Conservation (phyloP, 257 asterid genomes). For the Fraxinus cuspidata region DNA sequence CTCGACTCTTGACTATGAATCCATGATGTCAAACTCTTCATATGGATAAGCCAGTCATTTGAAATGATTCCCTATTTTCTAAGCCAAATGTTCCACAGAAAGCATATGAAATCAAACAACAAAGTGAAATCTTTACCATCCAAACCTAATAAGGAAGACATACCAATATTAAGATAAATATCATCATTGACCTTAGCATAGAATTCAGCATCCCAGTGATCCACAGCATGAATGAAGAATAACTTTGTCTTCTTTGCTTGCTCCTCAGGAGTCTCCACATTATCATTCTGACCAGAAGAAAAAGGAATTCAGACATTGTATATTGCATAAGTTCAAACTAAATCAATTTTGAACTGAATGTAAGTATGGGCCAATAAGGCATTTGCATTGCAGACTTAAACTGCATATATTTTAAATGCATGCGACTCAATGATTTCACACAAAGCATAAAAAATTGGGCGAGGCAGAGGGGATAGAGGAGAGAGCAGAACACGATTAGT, state of each 20-base stretch:
- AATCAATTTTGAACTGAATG: not conserved
- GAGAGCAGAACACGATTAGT: not conserved
- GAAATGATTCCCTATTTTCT: not conserved
- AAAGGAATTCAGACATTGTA: not conserved
- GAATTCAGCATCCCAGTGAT: slow-evolving; percentile 89
- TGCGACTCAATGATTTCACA: not conserved
- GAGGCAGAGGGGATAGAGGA: not conserved
- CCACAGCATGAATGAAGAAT: slow-evolving; percentile 73
- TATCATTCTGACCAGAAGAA: slow-evolving; percentile 59
- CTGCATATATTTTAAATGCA: not conserved
- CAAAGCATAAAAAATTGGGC: not conserved
- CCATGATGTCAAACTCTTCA: not conserved
- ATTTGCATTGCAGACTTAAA: not conserved
- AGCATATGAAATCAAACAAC: slow-evolving; percentile 21
- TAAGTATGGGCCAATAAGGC: slow-evolving; percentile 8
- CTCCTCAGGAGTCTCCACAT: slow-evolving; percentile 62
- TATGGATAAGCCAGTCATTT: not conserved
- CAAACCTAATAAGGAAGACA: slow-evolving; percentile 12
- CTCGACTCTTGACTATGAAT: not conserved
- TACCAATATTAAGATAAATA: slow-evolving; percentile 83
- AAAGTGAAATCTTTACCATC: slow-evolving; percentile 2
- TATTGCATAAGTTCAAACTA: slow-evolving; percentile 9
- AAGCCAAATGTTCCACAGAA: slow-evolving; percentile 5
- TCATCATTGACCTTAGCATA: slow-evolving; percentile 80
- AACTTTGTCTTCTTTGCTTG: slow-evolving; percentile 63